phyloP scores from a whole-genome alignment of 352 stramenopile genomes.

The Blastocystis sp. region DNA sequence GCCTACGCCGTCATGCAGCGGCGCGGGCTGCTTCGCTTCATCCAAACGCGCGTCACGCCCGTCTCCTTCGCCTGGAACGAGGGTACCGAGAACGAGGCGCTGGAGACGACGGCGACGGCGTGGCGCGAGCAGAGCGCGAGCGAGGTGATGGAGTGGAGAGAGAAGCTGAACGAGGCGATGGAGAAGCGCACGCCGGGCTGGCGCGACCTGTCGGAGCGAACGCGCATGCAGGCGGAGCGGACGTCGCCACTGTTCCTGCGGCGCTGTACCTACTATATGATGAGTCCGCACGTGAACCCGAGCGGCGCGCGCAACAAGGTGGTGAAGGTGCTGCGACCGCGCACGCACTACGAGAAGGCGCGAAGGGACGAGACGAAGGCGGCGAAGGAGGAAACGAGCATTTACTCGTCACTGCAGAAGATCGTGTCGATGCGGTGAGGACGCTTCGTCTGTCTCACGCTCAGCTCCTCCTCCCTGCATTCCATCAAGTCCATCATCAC shows the following conservation, averaged over 20 bases:
- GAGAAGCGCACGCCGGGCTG: not conserved
- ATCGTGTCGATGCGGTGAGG: not conserved
- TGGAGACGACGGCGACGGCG: not conserved
- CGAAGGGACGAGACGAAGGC: not conserved
- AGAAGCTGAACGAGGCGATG: not conserved
- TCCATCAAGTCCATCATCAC: not conserved
- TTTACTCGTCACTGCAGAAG: not conserved
- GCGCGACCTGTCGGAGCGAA: not conserved
- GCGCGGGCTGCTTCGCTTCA: not conserved
- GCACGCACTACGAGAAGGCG: conserved; percentile 7
- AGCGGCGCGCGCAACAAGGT: conserved; percentile 25
- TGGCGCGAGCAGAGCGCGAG: not conserved
- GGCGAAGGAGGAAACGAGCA: not conserved
- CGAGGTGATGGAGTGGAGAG: not conserved
- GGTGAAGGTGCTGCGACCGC: not conserved
- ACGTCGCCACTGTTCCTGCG: conserved; percentile 1
- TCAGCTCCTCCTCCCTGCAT: not conserved
- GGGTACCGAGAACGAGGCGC: not conserved
- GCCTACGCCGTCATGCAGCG: not conserved
- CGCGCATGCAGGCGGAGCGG: not conserved
- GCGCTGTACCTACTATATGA: conserved; percentile 31
- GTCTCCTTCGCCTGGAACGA: not conserved
- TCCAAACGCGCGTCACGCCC: not conserved
- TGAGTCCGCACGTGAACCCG: conserved; percentile 46
- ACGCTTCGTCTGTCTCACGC: not conserved